Conservation (phyloP, 139 green algal species). For the Diplosphaera chodatii region DNA sequence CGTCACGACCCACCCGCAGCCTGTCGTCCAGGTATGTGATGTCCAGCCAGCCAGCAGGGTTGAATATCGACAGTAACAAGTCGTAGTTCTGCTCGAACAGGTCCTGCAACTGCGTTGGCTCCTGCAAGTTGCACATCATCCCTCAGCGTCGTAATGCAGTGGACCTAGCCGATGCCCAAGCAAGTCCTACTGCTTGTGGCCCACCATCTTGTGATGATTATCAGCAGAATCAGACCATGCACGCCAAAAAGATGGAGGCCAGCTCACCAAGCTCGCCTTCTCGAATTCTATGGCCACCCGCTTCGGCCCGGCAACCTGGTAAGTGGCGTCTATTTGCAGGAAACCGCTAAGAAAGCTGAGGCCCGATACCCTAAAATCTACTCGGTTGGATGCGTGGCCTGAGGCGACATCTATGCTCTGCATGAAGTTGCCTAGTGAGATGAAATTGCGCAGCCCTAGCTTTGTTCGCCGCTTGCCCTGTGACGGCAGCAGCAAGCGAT, state of each 20-base stretch:
- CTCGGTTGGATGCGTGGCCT: conserved; percentile 13
- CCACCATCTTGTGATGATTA: no score
- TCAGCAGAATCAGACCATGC: no score
- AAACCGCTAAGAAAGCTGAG: conserved; percentile 44
- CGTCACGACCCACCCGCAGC: conserved; percentile 53
- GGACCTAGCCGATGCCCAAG: no score
- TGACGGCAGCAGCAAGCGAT: not conserved
- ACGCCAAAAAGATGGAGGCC: no score
- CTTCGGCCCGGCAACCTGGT: conserved; percentile 20
- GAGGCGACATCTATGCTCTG: conserved; percentile 61
- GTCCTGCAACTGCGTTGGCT: conserved; percentile 48
- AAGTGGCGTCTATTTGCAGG: conserved; percentile 55
- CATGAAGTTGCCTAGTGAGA: conserved; percentile 64
- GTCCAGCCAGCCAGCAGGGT: conserved; percentile 80
- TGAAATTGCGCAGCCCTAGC: conserved; percentile 71
- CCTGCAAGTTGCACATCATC: conserved; percentile 16
- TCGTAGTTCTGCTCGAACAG: conserved; percentile 73
- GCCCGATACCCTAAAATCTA: conserved; percentile 33
- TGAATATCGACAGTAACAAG: conserved; percentile 82
- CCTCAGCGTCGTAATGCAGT: no score
- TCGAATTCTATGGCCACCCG: conserved; percentile 60
- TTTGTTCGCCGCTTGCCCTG: conserved; percentile 68
- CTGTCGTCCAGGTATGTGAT: conserved; percentile 75
- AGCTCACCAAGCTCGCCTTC: conserved; percentile 43
- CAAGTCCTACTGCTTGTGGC: no score